Percentiles rank a stretch among this genome's conserved stretches.
Evolutionary conservation across 495 filamentous ascomycete species (phyloP).

Genomic region (Geoglossum glabrum): DNA sequence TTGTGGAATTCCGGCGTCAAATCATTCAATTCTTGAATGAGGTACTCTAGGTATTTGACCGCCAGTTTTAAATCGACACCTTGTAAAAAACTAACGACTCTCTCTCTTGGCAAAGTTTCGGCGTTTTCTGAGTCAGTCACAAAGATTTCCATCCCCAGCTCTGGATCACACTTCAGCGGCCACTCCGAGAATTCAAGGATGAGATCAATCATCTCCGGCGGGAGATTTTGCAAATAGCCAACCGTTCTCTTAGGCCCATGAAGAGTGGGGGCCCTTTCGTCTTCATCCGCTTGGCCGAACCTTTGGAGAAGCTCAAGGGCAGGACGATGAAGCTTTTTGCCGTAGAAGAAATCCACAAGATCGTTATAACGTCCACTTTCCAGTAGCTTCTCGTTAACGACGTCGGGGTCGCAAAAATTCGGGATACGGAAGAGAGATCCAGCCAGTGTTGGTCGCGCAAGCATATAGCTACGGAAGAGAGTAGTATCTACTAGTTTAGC

Average conservation of each 20-base stretch:
- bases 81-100: conserved; percentile 53
- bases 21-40: conserved; percentile 74
- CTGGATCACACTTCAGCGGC: conserved; percentile 53
- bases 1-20: conserved; percentile 74
- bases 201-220: conserved; percentile 72
- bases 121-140: conserved; percentile 86
- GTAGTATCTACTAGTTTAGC: conserved; percentile 81
- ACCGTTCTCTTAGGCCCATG: conserved; percentile 70
- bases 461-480: conserved; percentile 86
- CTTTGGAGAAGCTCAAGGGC: conserved; percentile 64
- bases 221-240: conserved; percentile 72
- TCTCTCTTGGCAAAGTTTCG: conserved; percentile 62
- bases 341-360: conserved; percentile 88
- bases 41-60: conserved; percentile 73
- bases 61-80: conserved; percentile 48
- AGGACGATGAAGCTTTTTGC: conserved; percentile 79
- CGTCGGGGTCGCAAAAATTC: conserved; percentile 91
- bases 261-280: conserved; percentile 42
- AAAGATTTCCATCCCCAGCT: conserved; percentile 88
- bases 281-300: conserved; percentile 57
- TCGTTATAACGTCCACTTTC: conserved; percentile 81
- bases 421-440: conserved; percentile 84
- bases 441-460: conserved; percentile 61
- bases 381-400: conserved; percentile 80
- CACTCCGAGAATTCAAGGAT: conserved; percentile 83